These are phyloP conservation scores for Globisporangium nunn DNA, from an alignment of 352 stramenopile species.

Conservation along the genomic window DNA sequence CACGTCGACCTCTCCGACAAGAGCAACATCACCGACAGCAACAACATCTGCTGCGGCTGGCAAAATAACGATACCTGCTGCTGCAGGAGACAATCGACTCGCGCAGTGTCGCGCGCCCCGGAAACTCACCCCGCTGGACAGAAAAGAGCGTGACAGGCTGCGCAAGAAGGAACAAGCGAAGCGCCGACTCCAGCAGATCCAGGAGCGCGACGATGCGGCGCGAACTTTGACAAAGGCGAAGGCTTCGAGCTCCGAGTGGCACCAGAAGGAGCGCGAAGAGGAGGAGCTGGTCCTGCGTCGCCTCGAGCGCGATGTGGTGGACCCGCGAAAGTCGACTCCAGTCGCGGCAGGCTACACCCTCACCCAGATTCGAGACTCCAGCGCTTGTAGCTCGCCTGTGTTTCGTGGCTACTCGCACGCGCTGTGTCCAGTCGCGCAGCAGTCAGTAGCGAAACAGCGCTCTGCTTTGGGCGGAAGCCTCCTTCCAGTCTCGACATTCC, in stretches of 20 bases:
- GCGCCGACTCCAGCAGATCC: conserved; percentile 25
- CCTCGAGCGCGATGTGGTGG: conserved; percentile 55
- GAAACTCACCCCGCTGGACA: conserved; percentile 40
- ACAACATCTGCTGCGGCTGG: background rate
- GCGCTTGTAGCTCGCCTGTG: conserved; percentile 27
- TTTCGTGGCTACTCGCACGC: conserved; percentile 52
- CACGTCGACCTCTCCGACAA: background rate
- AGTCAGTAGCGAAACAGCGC: conserved; percentile 8
- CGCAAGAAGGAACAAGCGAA: conserved; percentile 46
- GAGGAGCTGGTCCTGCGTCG: conserved; percentile 62
- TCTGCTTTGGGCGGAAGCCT: conserved; percentile 1
- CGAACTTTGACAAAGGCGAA: conserved; percentile 21
- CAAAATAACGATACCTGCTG: background rate
- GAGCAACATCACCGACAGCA: background rate
- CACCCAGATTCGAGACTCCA: conserved; percentile 4
- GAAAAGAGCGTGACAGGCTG: conserved; percentile 38
- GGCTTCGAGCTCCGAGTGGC: conserved; percentile 26
- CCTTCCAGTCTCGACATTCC: conserved; percentile 18
- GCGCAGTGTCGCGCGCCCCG: background rate
- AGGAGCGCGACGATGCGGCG: conserved; percentile 25
- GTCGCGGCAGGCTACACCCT: conserved; percentile 53
- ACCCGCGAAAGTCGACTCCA: conserved; percentile 40
- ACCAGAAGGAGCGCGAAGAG: conserved; percentile 38
- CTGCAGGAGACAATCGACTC: too few species aligned
- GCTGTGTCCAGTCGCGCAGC: conserved; percentile 29